Conservation (phyloP, 768 basidiomycete genomes). For the Leccinum longicurvipes region DNA sequence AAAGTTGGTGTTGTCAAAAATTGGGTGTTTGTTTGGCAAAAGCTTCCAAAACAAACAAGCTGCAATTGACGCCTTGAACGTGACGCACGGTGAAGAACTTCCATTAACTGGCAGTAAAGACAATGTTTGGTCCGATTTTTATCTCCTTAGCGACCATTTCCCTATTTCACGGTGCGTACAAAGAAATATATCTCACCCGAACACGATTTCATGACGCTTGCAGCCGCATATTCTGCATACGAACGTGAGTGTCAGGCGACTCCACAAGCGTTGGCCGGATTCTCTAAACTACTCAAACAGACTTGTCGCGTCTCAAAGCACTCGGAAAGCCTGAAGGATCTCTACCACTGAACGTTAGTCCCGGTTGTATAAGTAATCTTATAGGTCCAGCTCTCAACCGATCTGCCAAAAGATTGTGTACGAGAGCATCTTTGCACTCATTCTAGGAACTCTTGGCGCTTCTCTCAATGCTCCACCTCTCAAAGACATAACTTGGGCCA, state of each 20-base stretch:
- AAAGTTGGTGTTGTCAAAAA: background rate
- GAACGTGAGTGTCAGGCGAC: constrained; percentile 51
- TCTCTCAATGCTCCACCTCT: constrained; percentile 63
- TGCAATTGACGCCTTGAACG: no score
- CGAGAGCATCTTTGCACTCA: constrained; percentile 60
- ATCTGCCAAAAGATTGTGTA: constrained; percentile 51
- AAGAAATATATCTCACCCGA: background rate
- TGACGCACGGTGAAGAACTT: background rate
- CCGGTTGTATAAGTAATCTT: background rate
- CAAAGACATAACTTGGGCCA: constrained; percentile 85
- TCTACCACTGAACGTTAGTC: constrained; percentile 60
- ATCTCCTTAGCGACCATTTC: constrained; percentile 45
- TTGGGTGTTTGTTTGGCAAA: constrained; percentile 12
- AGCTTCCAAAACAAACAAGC: constrained; percentile 7
- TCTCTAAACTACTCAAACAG: constrained; percentile 36
- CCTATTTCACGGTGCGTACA: constrained; percentile 51
- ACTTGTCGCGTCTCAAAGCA: constrained; percentile 74
- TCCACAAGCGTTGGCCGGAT: constrained; percentile 17
- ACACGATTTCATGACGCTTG: background rate
- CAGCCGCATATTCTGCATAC: constrained; percentile 79
- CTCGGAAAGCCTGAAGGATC: constrained; percentile 66
- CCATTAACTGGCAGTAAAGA: background rate
- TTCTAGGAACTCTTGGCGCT: constrained; percentile 71
- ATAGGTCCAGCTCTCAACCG: background rate
- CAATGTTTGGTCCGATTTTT: constrained; percentile 47